Base-by-base conservation (phyloP, 129 eudicot genomes). In the Apium graveolens region DNA sequence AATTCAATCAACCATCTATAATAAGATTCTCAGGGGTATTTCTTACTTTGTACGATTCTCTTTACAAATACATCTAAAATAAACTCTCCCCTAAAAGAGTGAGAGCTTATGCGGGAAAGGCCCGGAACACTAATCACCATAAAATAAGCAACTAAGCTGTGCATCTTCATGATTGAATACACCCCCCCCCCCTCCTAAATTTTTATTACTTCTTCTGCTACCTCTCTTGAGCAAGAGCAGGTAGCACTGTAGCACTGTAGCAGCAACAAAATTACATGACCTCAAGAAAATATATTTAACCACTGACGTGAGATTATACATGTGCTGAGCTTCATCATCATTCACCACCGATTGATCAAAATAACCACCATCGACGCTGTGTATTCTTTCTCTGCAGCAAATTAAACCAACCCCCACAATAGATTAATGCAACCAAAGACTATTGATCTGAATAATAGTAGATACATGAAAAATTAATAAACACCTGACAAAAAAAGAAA, bases 311-410 rank as follows among this genome's bases (percentile, higher is more conserved):
- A 18, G 14, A 34, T 20, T 20, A 70, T 70, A 37, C 11, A 37
- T 37, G 74, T 34, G 41, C 17, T 31, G n/a, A 10, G 24, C 20
- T 3, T 38, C 26, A 4, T 73, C 51, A 21, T 53, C 76, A 42
- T 73, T 24, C 20, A 24, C 35, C 20, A 5, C 51, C 41, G 18
- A n/a, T 13, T 80, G n/a, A 51, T 87, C 81, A 87, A 70, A 87
- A 87, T 5, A 79, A 65, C 88, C 90, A 87, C 86, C 90, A 82
- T 79, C 89, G 41, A 27, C 85, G 70, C 46, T 75, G 80, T 39
- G 80, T 42, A 43, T 69, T 48, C 63, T 79, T 77, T 78, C 76
- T 65, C 90, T 84, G 88, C 86, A 87, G 48, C 45, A 62, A 68
- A 70, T 17, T 63, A 70, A 39, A 83, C 21, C 9, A 46, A 32